Evolutionary conservation across 192 early-diverging fungal species (phyloP).

Genomic region (Obelidium mucronatum): DNA sequence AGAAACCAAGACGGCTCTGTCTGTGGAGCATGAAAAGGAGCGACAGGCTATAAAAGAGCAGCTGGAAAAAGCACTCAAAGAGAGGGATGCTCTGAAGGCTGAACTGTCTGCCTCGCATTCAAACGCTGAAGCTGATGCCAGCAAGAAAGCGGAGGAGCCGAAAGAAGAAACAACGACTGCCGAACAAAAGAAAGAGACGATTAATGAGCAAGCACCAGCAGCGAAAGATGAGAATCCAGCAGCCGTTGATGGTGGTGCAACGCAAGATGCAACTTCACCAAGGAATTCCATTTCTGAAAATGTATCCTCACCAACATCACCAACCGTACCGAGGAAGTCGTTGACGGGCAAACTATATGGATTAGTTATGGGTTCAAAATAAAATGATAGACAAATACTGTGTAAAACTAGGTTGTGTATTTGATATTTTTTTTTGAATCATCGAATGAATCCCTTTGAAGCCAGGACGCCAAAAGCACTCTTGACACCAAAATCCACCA

Average conservation of each 20-base stretch:
- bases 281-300: neutral
- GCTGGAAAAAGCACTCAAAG: neutral
- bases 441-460: conserved; percentile 25
- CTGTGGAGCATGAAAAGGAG: neutral
- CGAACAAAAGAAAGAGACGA: neutral
- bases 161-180: neutral
- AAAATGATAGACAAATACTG: too few species aligned
- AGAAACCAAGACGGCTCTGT: neutral
- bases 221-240: neutral
- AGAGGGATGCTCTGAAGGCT: conserved; percentile 1
- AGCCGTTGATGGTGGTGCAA: neutral
- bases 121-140: neutral
- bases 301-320: neutral
- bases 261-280: neutral
- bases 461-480: conserved; percentile 37
- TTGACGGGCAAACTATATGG: conserved; percentile 5
- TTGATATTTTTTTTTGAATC: conserved; percentile 1
- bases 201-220: neutral
- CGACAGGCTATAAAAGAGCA: neutral
- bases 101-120: neutral
- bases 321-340: neutral
- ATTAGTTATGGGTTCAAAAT: too few species aligned
- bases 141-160: neutral
- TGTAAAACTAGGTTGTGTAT: too few species aligned
- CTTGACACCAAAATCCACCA: conserved; percentile 38